Evolutionary conservation across 305 asterid genomes (phyloP).

Genomic region (Fraxinus platypoda): DNA sequence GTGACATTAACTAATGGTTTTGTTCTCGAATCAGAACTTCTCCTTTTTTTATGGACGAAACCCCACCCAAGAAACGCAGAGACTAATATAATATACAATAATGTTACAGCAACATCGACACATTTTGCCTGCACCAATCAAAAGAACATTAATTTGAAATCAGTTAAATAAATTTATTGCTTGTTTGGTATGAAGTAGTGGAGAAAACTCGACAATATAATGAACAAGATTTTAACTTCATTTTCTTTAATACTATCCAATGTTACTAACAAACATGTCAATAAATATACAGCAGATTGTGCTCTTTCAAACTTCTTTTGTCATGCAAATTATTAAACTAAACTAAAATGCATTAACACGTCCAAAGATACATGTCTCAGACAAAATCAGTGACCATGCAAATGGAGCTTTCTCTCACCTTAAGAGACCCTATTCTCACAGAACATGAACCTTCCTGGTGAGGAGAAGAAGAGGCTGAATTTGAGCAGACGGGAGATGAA

Average conservation of each 20-base stretch:
- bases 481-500: slow-evolving; percentile 67
- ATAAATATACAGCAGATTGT: background rate
- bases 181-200: background rate
- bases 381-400: slow-evolving; percentile 9
- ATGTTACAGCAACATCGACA: slow-evolving; percentile 77
- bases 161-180: background rate
- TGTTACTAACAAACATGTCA: background rate
- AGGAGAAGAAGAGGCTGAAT: slow-evolving; percentile 58
- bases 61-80: slow-evolving; percentile 96
- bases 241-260: background rate
- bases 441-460: slow-evolving; percentile 72
- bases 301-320: background rate
- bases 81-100: slow-evolving; percentile 63
- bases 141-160: slow-evolving; percentile 17
- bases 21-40: slow-evolving; percentile 54
- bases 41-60: slow-evolving; percentile 60
- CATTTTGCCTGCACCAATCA: slow-evolving; percentile 81
- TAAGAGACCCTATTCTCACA: slow-evolving; percentile 75
- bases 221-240: background rate
- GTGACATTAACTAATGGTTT: slow-evolving; percentile 77
- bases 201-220: background rate
- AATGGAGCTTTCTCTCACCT: slow-evolving; percentile 48
- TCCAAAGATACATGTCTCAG: background rate
- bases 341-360: background rate
- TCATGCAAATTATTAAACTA: background rate